phyloP scores from a whole-genome alignment of 1,139 yeast genomes.

The Pichia terricola region DNA sequence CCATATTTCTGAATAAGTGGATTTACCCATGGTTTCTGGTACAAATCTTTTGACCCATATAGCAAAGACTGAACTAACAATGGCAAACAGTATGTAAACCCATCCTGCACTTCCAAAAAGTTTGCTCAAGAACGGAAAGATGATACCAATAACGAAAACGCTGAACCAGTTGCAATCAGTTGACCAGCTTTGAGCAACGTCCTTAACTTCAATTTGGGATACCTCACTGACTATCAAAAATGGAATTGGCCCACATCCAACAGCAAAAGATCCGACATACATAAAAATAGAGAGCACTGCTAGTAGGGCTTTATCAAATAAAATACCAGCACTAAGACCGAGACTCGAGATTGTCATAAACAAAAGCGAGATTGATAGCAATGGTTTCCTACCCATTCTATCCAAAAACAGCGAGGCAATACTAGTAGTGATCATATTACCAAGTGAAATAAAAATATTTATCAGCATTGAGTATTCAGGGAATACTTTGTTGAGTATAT shows the following conservation, averaged over 20 bases:
- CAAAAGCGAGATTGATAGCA: conserved; percentile 53
- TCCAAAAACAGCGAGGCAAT: conserved; percentile 68
- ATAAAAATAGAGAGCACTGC: conserved; percentile 60
- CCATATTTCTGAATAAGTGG: conserved; percentile 57
- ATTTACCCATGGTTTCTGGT: conserved; percentile 76
- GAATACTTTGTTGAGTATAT: conserved; percentile 57
- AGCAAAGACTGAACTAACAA: conserved; percentile 40
- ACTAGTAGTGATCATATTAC: conserved; percentile 66
- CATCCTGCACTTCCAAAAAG: conserved; percentile 51
- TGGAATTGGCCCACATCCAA: conserved; percentile 93
- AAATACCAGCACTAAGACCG: conserved; percentile 58
- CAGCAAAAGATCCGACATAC: conserved; percentile 77
- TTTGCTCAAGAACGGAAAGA: conserved; percentile 65
- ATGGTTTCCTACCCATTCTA: conserved; percentile 63
- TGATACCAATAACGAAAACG: conserved; percentile 70
- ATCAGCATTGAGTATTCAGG: conserved; percentile 63
- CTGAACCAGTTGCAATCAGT: conserved; percentile 87
- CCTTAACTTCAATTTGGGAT: conserved; percentile 70
- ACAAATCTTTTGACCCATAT: conserved; percentile 38
- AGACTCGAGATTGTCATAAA: conserved; percentile 64
- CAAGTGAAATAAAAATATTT: conserved; percentile 64
- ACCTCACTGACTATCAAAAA: conserved; percentile 83
- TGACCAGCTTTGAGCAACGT: conserved; percentile 87
- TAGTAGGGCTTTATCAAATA: conserved; percentile 36
- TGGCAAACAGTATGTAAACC: conserved; percentile 68